Conservation (phyloP, 176 grass and related monocot genomes). For the Zoysia japonica region DNA sequence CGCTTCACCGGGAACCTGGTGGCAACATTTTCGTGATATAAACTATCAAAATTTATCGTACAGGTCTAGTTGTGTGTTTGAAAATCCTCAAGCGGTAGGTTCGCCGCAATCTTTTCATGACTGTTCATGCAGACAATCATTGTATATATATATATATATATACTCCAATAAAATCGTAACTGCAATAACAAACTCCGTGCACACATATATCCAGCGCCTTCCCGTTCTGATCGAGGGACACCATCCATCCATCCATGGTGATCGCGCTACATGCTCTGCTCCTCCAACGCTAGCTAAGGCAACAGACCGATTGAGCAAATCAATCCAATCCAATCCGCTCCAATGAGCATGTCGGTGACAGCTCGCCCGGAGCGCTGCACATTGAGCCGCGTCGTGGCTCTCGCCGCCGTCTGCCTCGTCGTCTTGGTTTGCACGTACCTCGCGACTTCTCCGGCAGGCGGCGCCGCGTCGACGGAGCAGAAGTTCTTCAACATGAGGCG, state of each 20-base stretch:
- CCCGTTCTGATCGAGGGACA: background rate
- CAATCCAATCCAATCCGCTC: background rate
- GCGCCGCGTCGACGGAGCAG: conserved; percentile 15
- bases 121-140: background rate
- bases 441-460: conserved; percentile 17
- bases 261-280: background rate
- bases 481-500: conserved; percentile 38
- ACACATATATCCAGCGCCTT: background rate
- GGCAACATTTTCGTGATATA: background rate
- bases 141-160: background rate
- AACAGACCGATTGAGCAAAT: background rate
- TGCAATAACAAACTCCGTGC: background rate
- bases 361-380: conserved; percentile 40
- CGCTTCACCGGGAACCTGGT: background rate
- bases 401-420: conserved; percentile 29
- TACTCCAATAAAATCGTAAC: conserved; percentile 15
- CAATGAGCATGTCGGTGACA: background rate
- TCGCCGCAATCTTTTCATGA: conserved; percentile 40
- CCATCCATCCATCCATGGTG: background rate
- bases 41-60: background rate
- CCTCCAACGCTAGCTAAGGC: background rate
- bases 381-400: conserved; percentile 5
- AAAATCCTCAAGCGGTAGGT: conserved; percentile 28
- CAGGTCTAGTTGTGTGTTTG: background rate
- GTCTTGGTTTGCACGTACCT: conserved; percentile 33